Evolutionary conservation across 2,329 filamentous ascomycete species (phyloP), one percentile per base, ranked within the genome.

Genomic region (Triangularia verruculosa): DNA sequence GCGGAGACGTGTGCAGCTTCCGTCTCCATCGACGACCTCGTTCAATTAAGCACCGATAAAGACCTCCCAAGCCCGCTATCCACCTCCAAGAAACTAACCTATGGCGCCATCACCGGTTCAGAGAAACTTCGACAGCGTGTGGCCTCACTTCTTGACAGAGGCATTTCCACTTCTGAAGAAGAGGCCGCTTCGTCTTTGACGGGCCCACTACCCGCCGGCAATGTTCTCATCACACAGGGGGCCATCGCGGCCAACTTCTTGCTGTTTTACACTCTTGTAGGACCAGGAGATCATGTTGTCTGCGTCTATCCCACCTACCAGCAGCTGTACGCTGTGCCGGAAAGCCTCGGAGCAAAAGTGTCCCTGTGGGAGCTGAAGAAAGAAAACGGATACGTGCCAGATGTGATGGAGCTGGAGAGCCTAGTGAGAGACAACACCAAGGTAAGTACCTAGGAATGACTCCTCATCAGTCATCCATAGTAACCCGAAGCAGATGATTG

Each of bases 281-380:
- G 86, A 0, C 85, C 87, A 0, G 90, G 88, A 0, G 91, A 96
- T 72, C 92, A 96, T 80, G 89, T 94, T 55, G 84, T 96, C 64
- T 95, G 91, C 71, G 90, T 95, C 63, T 91, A 93, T 73, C 92
- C 93, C 12, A 94, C 91, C 0, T 96, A 95, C 71, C 91, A 95
- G 74, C 91, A 95, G 70, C 82, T 96, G 1, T 95, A 94, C 72
- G 80, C 86, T 9, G 85, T 96, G 0, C 91, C 92, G 0, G 81
- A 82, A 68, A 89, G 87, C 39, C 78, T 96, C 4, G 92, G 92
- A 0, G 91, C 91, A 0, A 85, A 91, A 64, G 89, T 96, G 15
- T 87, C 87, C 51, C 74, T 94, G 11, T 96, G 92, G 92, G 86
- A 85, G 72, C 81, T 92, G 8, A 83, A 82, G 57, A 28, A 54